Evolutionary conservation across 2,329 filamentous ascomycete genomes (phyloP), one percentile per base, ranked within the genome.

Genomic region (Pseudomassariella vexata): DNA sequence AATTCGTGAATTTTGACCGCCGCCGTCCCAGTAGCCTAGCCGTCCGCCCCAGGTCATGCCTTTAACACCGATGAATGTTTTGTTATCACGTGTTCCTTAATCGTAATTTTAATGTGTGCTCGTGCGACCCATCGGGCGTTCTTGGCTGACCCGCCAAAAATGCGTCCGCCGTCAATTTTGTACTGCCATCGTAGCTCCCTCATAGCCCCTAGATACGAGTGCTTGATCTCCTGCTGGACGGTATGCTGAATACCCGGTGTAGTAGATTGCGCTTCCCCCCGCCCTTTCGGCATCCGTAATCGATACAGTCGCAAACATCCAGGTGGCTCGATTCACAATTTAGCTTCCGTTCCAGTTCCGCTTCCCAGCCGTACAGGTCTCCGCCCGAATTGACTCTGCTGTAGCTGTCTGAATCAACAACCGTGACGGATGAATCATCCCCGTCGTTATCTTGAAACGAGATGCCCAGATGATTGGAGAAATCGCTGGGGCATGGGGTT

Each of bases 321-420:
- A 40, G 30, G 30, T 40, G 39, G 18, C 38, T 35, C 24, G 46
- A 40, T 29, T 41, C 39, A 32, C 45, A 52, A 10, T 41, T 36
- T 22, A 45, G 31, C 35, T 51, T 50, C 35, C 47, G 48, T 14
- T 62, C 56, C 14, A 65, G 54, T 40, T 68, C 68, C 8, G 67
- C 68, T 37, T 75, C 69, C 71, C 70, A 76, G 9, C 71, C 70
- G 35, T 75, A 75, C 5, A 62, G 43, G 34, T 75, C 69, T 2
- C 56, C 49, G 5, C 51, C 50, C 4, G 53, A 50, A 10, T 46
- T 47, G 7, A 46, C 37, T 30, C 40, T 44, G 5, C 41, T 48
- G 25, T 49, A 53, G 5, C 48, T 31, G 5, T 52, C 53, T 3
- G 50, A 49, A 23, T 52, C 50, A 18, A 48, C 40, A 19, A 51